phyloP scores from a whole-genome alignment of 78 protist genomes.

The Guillardia theta region DNA sequence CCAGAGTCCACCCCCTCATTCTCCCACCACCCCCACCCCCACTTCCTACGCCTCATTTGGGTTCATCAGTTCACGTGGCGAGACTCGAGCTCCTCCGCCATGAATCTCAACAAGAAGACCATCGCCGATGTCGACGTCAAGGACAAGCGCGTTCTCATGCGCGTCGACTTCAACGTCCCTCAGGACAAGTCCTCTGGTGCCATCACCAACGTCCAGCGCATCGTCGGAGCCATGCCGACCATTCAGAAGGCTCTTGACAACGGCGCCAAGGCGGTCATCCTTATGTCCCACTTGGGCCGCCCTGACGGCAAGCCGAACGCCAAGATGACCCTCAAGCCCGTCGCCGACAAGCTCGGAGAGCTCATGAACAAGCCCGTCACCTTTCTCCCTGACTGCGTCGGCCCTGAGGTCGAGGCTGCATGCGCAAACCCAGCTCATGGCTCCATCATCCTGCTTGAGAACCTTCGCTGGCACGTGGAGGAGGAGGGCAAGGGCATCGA shows the following conservation, averaged over 20 bases:
- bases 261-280: conserved; percentile 51
- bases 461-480: conserved; percentile 95
- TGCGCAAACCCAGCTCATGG: conserved; percentile 69
- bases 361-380: conserved; percentile 60
- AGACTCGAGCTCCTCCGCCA: too few species aligned
- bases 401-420: conserved; percentile 60
- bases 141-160: conserved; percentile 26
- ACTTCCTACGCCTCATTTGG: too few species aligned
- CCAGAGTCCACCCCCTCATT: too few species aligned
- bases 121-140: conserved; percentile 6
- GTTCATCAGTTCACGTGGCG: too few species aligned
- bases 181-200: neutral
- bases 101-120: neutral
- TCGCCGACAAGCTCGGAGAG: conserved; percentile 42
- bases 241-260: conserved; percentile 73
- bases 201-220: conserved; percentile 78
- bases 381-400: conserved; percentile 84
- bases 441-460: conserved; percentile 91
- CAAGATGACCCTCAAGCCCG: conserved; percentile 71
- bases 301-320: conserved; percentile 87
- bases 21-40: too few species aligned
- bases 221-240: conserved; percentile 94
- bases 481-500: conserved; percentile 80
- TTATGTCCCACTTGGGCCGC: conserved; percentile 97
- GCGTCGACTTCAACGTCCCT: conserved; percentile 25